Base-by-base conservation (phyloP, 306 rosid genomes). In the Geum urbanum region DNA sequence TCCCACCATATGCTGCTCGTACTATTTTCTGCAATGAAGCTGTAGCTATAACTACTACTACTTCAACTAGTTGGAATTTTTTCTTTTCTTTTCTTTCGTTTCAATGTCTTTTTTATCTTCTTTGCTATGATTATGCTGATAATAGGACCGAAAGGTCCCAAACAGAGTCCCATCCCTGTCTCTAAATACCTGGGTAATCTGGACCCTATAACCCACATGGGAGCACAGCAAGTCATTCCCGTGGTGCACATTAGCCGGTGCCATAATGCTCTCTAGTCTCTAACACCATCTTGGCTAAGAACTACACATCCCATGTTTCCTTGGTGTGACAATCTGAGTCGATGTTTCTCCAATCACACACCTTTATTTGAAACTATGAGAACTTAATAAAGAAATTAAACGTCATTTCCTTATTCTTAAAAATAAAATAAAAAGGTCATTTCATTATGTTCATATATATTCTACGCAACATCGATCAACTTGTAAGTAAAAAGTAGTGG, bases 161-260 rank as follows among this genome's bases (percentile, higher is more conserved):
- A 9, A 32, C 15, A 71, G 44, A 75, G 90, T 83, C 86, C 66
- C 72, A 73, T 85, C 84, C 27, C 59, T 78, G 84, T 82, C 84
- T 71, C 78, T 64, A 82, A 65, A 77, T 69, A 69, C 81, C 79
- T 69, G 89, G 79, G 54, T 66, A 60, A 43, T 2, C 0, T 43
- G 32, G 85, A 35, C 37, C 82, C 87, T 81, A 86, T 83, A 1
- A 16, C 80, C 72, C 90, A 83, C 85, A 80, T 83, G 87, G 86
- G 85, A 52, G 69, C 48, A 82, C 54, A 61, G 74, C 60, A 47
- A 40, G 45, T 20, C 78, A 53, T 53, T 45, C 67, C 67, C 59
- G 64, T 32, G 45, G 69, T 18, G 24, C 64, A 55, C 67, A 22
- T 72, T 72, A 63, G 40, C 80, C 49, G 76, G 12, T 13, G 35